Base-by-base conservation (phyloP, 2,329 filamentous ascomycete genomes). In the Epichloe sp. region DNA sequence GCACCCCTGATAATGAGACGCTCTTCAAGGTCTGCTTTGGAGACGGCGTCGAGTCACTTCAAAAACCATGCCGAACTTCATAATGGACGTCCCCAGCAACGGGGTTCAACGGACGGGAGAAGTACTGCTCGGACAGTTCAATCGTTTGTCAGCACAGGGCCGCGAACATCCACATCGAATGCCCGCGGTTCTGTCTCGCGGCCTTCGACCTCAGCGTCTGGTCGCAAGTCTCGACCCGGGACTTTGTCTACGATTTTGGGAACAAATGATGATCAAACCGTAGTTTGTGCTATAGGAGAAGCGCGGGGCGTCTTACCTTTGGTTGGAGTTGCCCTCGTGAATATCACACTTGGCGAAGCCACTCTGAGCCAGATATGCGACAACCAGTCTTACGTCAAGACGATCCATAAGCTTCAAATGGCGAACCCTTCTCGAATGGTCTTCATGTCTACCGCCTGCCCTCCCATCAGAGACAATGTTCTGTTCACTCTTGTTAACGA, bases 331-430 rank as follows among this genome's bases (percentile, higher is more conserved):
- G 87, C 88, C 3, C 90, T 96, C 61, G 74, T 96, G 62, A 94
- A 97, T 61, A 74, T 94, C 3, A 83, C 87, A 42, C 90, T 87
- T 2, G 86, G 85, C 40, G 88, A 95, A 67, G 86, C 82, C 15
- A 80, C 89, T 31, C 75, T 97, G 40, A 94, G 88, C 62, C 88
- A 96, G 61, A 91, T 97, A 56, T 89, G 85, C 62, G 91, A 97
- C 65, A 94, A 84, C 52, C 89, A 95, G 63, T 94, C 89, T 36
- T 97, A 95, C 63, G 83, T 89, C 52, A 84, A 83, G 61, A 95
- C 89, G 0, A 74, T 95, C 34, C 87, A 95, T 66, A 95, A 96
- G 63, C 76, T 97, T 36, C 79, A 80, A 49, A 81, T 95, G 23
- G 86, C 88, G 58, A 79, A 85, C 23, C 90, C 91, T 0, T 85